A percentile compares a stretch with the other conserved stretches of the same genome.
Evolutionary conservation across 805 yeast genomes (phyloP).

Genomic region (Suhomyces kilbournensis): DNA sequence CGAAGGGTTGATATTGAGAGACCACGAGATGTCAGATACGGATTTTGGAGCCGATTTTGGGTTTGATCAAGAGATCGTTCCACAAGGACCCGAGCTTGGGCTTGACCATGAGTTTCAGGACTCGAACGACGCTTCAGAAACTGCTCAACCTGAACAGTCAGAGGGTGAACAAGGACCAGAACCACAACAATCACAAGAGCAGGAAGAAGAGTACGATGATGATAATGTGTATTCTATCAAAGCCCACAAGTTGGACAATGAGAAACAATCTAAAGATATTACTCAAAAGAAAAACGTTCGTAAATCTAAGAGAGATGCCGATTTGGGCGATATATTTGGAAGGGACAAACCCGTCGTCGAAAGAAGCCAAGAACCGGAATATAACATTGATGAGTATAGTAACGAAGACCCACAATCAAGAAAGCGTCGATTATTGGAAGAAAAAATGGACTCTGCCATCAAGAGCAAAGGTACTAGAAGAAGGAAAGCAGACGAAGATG

Average conservation of each 20-base stretch:
- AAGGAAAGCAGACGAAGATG: constrained; percentile 82
- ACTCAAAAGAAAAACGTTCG: constrained; percentile 31
- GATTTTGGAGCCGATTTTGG: neutral
- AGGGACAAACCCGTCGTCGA: constrained; percentile 1
- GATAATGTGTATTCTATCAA: constrained; percentile 21
- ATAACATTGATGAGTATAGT: constrained; percentile 13
- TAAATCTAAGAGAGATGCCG: constrained; percentile 14
- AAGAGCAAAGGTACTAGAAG: constrained; percentile 59
- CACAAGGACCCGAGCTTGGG: neutral
- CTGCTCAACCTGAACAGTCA: neutral
- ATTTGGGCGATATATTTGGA: constrained; percentile 3
- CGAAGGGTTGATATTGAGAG: neutral
- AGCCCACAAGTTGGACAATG: constrained; percentile 19
- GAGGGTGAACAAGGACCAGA: neutral
- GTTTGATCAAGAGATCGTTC: neutral
- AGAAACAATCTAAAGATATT: constrained; percentile 9
- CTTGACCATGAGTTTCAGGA: neutral
- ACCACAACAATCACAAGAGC: neutral
- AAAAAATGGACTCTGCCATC: constrained; percentile 71
- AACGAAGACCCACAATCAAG: constrained; percentile 39
- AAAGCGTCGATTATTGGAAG: constrained; percentile 77
- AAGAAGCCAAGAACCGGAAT: constrained; percentile 3
- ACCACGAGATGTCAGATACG: neutral
- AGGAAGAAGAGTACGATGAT: constrained; percentile 13
- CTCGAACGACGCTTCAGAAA: neutral